Percentiles rank a stretch among this genome's conserved stretches.
Evolutionary conservation across 2,329 filamentous ascomycete species (phyloP).

Genomic region (Penicillium sclerotigenum): DNA sequence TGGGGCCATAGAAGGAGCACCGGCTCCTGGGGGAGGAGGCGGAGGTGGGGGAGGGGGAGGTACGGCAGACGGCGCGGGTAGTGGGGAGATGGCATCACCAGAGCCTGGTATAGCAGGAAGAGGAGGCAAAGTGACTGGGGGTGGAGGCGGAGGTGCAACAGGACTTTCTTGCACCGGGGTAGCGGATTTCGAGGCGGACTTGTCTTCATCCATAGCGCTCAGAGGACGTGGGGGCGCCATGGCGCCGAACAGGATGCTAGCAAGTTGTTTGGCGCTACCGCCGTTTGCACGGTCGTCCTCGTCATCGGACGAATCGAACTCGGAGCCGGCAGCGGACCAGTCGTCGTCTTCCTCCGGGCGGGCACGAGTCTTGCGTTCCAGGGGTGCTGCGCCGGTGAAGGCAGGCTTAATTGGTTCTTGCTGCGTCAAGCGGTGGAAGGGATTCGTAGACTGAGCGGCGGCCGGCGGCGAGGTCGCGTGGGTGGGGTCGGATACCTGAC

Average conservation of each 20-base stretch:
- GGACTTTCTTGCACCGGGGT: conserved; percentile 45
- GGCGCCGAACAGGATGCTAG: conserved; percentile 91
- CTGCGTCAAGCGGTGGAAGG: conserved; percentile 80
- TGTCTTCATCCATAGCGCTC: conserved; percentile 70
- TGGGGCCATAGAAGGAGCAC: conserved; percentile 48
- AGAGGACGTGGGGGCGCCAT: conserved; percentile 91
- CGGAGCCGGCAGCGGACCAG: conserved; percentile 77
- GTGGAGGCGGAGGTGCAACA: conserved; percentile 45
- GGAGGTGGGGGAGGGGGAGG: conserved; percentile 38
- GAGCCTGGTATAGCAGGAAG: conserved; percentile 29
- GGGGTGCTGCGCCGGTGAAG: conserved; percentile 49
- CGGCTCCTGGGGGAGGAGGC: conserved; percentile 34
- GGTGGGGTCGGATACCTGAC: conserved; percentile 58
- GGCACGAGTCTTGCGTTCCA: conserved; percentile 50
- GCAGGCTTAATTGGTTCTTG: conserved; percentile 51
- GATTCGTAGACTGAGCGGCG: conserved; percentile 77
- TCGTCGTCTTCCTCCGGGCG: conserved; percentile 66
- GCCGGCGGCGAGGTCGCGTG: conserved; percentile 45
- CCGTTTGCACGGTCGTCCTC: conserved; percentile 74
- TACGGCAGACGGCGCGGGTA: conserved; percentile 26
- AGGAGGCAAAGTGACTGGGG: conserved; percentile 42
- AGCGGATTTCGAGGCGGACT: conserved; percentile 50
- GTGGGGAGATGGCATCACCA: conserved; percentile 27
- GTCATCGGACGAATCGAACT: conserved; percentile 68
- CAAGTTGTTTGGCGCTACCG: conserved; percentile 82